These are phyloP conservation scores for Ceratobasidium sp. DNA, from an alignment of 1,284 basidiomycete species.

Conservation along the genomic window DNA sequence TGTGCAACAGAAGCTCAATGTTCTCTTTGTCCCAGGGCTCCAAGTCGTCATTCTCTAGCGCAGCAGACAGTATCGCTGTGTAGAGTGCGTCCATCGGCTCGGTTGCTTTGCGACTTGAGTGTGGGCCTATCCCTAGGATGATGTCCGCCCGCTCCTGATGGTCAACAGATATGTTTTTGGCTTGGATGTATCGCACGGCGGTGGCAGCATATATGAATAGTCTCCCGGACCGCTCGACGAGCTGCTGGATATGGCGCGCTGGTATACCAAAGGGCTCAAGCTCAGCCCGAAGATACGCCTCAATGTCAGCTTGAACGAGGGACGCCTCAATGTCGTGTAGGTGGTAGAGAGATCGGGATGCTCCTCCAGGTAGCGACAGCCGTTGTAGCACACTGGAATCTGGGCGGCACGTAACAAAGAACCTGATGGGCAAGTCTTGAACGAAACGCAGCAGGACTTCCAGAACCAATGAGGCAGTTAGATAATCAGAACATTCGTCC, in stretches of 20 bases:
- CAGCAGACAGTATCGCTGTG: background rate
- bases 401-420: constrained; percentile 6
- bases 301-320: background rate
- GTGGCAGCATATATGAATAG: constrained; percentile 15
- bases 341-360: background rate
- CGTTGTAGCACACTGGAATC: background rate
- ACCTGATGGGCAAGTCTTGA: background rate
- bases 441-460: background rate
- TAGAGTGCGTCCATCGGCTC: background rate
- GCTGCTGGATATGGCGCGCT: background rate
- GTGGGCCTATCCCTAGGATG: too few relatives aligned
- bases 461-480: background rate
- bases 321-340: background rate
- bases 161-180: too few relatives aligned
- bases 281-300: background rate
- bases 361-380: background rate
- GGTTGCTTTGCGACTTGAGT: too few relatives aligned
- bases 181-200: background rate
- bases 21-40: background rate
- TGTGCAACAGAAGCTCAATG: background rate
- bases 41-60: background rate
- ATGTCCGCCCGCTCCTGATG: too few relatives aligned
- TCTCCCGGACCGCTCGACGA: background rate
- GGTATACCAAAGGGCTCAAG: background rate
- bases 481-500: background rate